Conservation (phyloP, 495 filamentous ascomycete genomes). For the Neurospora sp. region DNA sequence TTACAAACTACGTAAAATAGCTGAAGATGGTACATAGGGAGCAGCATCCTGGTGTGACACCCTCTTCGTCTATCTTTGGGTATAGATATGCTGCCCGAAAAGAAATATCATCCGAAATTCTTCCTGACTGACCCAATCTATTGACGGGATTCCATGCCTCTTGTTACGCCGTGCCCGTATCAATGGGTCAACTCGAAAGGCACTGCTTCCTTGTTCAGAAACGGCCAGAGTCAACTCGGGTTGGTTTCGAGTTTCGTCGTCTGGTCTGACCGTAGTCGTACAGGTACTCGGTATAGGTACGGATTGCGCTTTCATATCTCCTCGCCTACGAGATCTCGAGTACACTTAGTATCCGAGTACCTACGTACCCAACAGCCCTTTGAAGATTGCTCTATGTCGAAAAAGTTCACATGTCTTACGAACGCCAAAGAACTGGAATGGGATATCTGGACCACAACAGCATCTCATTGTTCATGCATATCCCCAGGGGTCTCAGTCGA, state of each 20-base stretch:
- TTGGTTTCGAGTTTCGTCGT: neutral
- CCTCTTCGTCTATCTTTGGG: neutral
- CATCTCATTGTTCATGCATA: neutral
- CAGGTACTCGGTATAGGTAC: neutral
- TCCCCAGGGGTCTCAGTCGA: neutral
- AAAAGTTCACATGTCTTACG: neutral
- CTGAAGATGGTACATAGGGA: neutral
- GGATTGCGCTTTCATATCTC: neutral
- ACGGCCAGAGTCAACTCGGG: neutral
- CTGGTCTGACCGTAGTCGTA: neutral
- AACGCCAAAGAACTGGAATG: neutral
- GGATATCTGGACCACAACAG: neutral
- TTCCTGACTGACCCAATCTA: neutral
- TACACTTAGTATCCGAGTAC: neutral
- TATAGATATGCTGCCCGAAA: neutral
- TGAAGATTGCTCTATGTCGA: too few relatives aligned
- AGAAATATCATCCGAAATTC: neutral
- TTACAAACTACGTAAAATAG: neutral
- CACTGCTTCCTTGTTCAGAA: neutral
- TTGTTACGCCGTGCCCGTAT: neutral
- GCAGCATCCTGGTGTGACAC: neutral
- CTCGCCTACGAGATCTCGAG: neutral
- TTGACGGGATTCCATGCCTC: neutral
- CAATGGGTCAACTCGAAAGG: neutral
- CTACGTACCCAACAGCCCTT: neutral